A percentile compares a stretch with the other conserved stretches of the same genome.
These are phyloP conservation scores for Cinchona pubescens DNA, from an alignment of 257 asterid genomes.

Conservation along the genomic window DNA sequence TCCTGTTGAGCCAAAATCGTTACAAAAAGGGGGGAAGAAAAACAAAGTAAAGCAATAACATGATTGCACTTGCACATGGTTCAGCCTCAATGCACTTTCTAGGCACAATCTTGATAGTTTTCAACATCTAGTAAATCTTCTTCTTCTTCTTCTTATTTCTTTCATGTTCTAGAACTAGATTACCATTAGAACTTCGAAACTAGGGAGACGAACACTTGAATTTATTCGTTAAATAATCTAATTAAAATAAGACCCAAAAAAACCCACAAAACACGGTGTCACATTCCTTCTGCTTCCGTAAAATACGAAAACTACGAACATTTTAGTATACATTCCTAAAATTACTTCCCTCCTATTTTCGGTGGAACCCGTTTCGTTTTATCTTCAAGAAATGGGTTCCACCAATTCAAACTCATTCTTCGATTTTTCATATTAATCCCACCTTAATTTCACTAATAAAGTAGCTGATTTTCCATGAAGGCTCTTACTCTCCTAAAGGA, in stretches of 20 bases:
- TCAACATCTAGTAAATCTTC: not conserved
- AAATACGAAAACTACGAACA: not conserved
- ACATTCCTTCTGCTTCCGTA: not conserved
- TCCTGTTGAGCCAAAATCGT: conserved; percentile 47
- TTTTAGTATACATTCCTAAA: not conserved
- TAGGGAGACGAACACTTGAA: not conserved
- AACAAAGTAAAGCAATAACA: conserved; percentile 3
- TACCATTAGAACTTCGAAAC: not conserved
- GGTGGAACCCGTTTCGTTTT: not conserved
- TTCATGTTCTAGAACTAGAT: not conserved
- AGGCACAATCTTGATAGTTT: not conserved
- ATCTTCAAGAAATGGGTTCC: not conserved
- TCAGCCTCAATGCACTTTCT: no score
- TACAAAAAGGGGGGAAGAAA: conserved; percentile 13
- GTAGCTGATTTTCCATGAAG: not conserved
- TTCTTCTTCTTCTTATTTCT: no score
- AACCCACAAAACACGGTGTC: not conserved
- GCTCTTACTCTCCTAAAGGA: no score
- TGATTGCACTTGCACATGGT: conserved; percentile 1
- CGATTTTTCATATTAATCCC: not conserved
- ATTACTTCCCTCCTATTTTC: not conserved
- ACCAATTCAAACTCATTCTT: not conserved
- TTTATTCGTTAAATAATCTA: not conserved
- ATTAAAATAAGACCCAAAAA: not conserved
- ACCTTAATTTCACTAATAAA: not conserved